Base-by-base conservation (phyloP, 352 stramenopile genomes). In the Phytophthora citrophthora region DNA sequence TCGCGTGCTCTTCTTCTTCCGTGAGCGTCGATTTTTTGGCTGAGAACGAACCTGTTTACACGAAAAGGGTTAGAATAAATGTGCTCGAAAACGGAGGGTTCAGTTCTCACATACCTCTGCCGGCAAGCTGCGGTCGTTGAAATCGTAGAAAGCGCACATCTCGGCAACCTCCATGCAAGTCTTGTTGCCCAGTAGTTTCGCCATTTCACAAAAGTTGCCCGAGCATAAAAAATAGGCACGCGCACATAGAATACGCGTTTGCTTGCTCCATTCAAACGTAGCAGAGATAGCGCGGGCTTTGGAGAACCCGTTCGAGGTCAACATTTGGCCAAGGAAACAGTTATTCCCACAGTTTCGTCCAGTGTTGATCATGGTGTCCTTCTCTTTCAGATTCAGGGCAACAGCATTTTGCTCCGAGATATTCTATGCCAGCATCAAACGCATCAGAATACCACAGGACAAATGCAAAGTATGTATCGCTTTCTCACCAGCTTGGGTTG, bases 151-250 rank as follows among this genome's bases (percentile, higher is more conserved):
- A 27, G 86, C 74, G 57, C 85, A 94, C 50, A 90, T 83, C 48
- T 91, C 81, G 11, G 85, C 83, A 32, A 94, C 81, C 65, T 92
- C 85, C 29, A 77, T 50, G 47, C 85, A 94, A 31, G 77, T 91
- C 45, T 86, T 91, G 54, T 79, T 64, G 7, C 83, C 77, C 45
- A 94, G 60, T 27, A 92, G 57, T 45, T 84, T 80, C 15, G 85
- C 85, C 54, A 94, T 81, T 48, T 94, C 79, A 56, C 85, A 94
- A 45, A 89, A 90, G 48, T 86, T 94, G n/a, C 83, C 85, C 13
- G 60, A 75, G 61, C 79, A 94, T 4, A 92, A 61, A 18, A 86
- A 79, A 54, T 92, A 94, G 29, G 63, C 68, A 18, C 85, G 83
- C n/a, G 74, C 76, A 34, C 85, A 91, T 24, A 77, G 56, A 50